These are phyloP conservation scores for Acorus gramineus DNA, from an alignment of 106 monocot species.

Conservation along the genomic window DNA sequence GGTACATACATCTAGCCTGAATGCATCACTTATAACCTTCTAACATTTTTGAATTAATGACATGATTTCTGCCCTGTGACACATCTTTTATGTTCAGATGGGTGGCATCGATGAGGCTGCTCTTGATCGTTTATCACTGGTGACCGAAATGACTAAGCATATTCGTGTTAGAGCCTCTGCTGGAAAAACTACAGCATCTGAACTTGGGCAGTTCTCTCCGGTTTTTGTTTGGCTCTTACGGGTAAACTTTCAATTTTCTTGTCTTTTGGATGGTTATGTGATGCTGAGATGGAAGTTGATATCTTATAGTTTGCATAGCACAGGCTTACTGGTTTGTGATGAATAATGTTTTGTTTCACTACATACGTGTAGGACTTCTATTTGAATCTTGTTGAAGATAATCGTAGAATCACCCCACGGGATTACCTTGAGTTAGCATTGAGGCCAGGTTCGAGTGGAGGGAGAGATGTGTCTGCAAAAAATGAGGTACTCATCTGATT, in stretches of 20 bases:
- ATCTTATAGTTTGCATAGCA: too few species aligned
- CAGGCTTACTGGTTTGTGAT: too few species aligned
- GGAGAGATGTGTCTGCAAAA: conserved; percentile 63
- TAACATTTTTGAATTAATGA: too few species aligned
- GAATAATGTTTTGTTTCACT: neutral
- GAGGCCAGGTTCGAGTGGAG: conserved; percentile 65
- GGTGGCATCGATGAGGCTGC: conserved; percentile 99
- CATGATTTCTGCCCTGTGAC: neutral
- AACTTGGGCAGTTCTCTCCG: conserved; percentile 70
- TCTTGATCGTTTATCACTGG: conserved; percentile 89
- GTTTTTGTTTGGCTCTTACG: conserved; percentile 72
- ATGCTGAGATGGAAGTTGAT: too few species aligned
- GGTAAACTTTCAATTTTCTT: conserved; percentile 10
- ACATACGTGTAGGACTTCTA: conserved; percentile 68
- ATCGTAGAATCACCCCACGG: conserved; percentile 70
- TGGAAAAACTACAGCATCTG: conserved; percentile 49
- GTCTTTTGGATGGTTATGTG: too few species aligned
- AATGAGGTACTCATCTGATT: conserved; percentile 51
- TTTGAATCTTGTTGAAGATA: conserved; percentile 78
- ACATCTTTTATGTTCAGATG: conserved; percentile 47
- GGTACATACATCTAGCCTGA: conserved; percentile 24
- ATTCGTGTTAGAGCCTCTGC: conserved; percentile 88
- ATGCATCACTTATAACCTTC: too few species aligned
- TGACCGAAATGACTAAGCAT: conserved; percentile 95
- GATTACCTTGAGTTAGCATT: conserved; percentile 93